Evolutionary conservation across 1,284 basidiomycete species (phyloP).

Genomic region (Rhodotorula sp.): DNA sequence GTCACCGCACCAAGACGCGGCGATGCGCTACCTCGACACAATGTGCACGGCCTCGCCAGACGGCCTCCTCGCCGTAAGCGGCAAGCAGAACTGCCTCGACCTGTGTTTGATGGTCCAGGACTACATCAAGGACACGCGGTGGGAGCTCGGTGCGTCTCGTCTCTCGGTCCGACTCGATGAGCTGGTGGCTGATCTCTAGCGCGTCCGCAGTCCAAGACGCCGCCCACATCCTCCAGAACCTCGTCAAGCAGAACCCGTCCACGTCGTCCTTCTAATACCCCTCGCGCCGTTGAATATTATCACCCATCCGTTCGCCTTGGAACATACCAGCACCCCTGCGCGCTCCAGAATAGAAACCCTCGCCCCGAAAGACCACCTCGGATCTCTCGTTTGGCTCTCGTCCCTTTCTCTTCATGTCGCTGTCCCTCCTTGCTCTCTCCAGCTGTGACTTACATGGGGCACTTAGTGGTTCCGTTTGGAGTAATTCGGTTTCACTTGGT

Average conservation of each 20-base stretch:
- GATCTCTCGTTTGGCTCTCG: too few species aligned
- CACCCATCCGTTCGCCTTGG: too few species aligned
- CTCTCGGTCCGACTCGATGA: neutral
- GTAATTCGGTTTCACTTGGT: too few species aligned
- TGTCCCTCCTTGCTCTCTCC: too few species aligned
- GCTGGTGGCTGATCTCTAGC: neutral
- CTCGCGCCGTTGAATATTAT: too few species aligned
- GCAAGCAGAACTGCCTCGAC: slow-evolving; percentile 38
- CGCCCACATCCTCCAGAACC: slow-evolving; percentile 23
- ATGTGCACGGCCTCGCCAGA: slow-evolving; percentile 41
- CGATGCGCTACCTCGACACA: slow-evolving; percentile 37
- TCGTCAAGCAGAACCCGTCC: slow-evolving; percentile 12
- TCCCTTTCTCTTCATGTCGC: too few species aligned
- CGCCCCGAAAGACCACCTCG: too few species aligned
- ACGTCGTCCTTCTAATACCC: slow-evolving; percentile 14
- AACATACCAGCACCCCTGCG: too few species aligned
- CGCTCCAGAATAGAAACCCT: too few species aligned
- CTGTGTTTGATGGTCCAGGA: slow-evolving; percentile 33
- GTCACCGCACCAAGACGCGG: slow-evolving; percentile 19
- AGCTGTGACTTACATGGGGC: too few species aligned
- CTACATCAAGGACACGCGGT: slow-evolving; percentile 37
- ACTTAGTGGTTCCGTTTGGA: too few species aligned
- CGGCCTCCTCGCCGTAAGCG: slow-evolving; percentile 30
- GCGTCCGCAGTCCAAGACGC: slow-evolving; percentile 26
- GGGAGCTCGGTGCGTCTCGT: slow-evolving; percentile 33